These are phyloP conservation scores for Peziza echinospora DNA, from an alignment of 495 filamentous ascomycete species.

Conservation along the genomic window DNA sequence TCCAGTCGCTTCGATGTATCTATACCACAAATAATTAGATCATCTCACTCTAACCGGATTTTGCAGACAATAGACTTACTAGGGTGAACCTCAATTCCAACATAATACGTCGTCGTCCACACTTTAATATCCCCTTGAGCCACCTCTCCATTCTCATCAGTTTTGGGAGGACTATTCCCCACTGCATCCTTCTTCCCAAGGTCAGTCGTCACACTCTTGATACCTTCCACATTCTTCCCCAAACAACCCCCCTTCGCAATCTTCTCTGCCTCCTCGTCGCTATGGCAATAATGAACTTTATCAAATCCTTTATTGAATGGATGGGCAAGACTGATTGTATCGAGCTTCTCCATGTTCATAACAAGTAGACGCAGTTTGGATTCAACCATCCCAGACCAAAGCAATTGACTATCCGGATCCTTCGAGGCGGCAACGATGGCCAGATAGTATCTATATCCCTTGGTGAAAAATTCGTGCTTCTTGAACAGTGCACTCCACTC, in stretches of 20 bases:
- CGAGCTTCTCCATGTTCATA: conserved; percentile 49
- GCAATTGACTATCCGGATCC: conserved; percentile 60
- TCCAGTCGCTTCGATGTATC: conserved; percentile 33
- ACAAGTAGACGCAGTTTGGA: conserved; percentile 77
- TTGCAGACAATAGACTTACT: too few relatives aligned
- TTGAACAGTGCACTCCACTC: conserved; percentile 75
- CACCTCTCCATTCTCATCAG: conserved; percentile 21
- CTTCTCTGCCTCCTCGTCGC: conserved; percentile 46
- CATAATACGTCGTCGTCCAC: conserved; percentile 73
- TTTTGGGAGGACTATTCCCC: conserved; percentile 22
- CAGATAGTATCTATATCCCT: conserved; percentile 84
- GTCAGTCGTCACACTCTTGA: conserved; percentile 29
- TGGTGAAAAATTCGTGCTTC: conserved; percentile 77
- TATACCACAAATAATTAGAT: too few relatives aligned
- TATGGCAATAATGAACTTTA: conserved; percentile 49
- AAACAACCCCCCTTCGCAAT: conserved; percentile 26
- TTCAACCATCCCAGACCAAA: conserved; percentile 81
- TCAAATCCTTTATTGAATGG: conserved; percentile 88
- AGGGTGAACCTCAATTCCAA: conserved; percentile 52
- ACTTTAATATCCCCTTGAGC: conserved; percentile 24
- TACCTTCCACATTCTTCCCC: conserved; percentile 22
- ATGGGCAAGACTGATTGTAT: conserved; percentile 59
- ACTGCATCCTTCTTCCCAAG: conserved; percentile 23
- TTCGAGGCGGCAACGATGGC: conserved; percentile 68
- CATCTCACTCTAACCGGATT: too few relatives aligned